Percentiles rank a stretch among this genome's conserved stretches.
These are phyloP conservation scores for Ceratobasidium sp. DNA, from an alignment of 1,284 basidiomycete species.

Conservation along the genomic window DNA sequence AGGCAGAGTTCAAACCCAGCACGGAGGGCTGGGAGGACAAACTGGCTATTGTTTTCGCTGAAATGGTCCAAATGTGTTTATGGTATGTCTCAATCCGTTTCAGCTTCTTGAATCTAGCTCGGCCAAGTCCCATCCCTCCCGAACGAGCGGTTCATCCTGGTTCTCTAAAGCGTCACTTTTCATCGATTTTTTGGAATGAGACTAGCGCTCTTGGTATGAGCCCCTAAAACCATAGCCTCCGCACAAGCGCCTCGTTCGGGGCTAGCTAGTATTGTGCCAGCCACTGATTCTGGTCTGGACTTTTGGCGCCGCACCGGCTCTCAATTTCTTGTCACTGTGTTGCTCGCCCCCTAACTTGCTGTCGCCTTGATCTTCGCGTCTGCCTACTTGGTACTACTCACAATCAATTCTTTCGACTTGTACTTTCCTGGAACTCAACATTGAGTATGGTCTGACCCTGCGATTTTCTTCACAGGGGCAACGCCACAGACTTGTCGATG, in stretches of 20 bases:
- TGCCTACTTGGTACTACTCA: neutral
- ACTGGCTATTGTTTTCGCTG: conserved; percentile 76
- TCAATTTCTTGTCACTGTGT: neutral
- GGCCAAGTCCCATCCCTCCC: neutral
- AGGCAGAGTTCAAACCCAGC: conserved; percentile 54
- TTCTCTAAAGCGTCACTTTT: neutral
- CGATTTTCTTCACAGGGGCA: conserved; percentile 70
- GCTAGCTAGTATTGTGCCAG: neutral
- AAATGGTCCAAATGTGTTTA: conserved; percentile 91
- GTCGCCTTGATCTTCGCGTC: neutral
- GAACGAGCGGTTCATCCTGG: neutral
- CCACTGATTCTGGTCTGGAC: neutral
- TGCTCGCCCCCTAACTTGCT: neutral
- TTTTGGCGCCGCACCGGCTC: neutral
- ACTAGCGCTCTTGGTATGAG: neutral
- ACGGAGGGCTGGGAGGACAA: conserved; percentile 63
- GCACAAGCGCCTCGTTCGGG: neutral
- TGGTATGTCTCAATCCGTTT: conserved; percentile 65
- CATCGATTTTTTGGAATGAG: neutral
- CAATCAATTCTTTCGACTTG: neutral
- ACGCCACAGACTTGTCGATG: conserved; percentile 88
- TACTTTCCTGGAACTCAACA: neutral
- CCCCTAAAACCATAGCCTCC: neutral
- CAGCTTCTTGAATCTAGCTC: neutral
- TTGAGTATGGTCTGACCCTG: neutral